Percentiles rank a stretch among this genome's conserved stretches.
phyloP scores from a whole-genome alignment of 1,284 basidiomycete species.

The Volvariella surrecta region DNA sequence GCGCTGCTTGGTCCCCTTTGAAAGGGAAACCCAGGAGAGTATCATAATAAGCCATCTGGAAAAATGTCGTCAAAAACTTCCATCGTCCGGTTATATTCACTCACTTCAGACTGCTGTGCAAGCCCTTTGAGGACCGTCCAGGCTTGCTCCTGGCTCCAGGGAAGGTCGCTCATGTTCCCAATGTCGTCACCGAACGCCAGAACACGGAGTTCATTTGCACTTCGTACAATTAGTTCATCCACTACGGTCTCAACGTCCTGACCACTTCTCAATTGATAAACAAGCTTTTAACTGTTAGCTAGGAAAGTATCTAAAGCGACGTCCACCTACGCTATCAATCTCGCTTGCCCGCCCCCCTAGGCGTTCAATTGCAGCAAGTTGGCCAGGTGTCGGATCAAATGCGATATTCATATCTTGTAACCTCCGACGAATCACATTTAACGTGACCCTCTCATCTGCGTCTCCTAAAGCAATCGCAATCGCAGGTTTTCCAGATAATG shows the following conservation, averaged over 20 bases:
- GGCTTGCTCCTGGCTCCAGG: constrained; percentile 85
- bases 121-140: constrained; percentile 81
- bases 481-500: constrained; percentile 82
- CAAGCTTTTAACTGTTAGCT: constrained; percentile 39
- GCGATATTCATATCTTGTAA: constrained; percentile 48
- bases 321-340: constrained; percentile 60
- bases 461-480: constrained; percentile 75
- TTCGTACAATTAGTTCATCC: constrained; percentile 79
- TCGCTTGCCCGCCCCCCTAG: constrained; percentile 87
- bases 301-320: constrained; percentile 3
- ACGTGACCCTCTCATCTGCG: constrained; percentile 75
- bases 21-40: constrained; percentile 82
- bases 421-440: constrained; percentile 79
- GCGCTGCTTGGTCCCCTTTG: constrained; percentile 79
- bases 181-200: constrained; percentile 88
- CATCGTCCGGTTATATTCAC: too few species aligned
- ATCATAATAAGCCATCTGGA: constrained; percentile 75
- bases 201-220: constrained; percentile 82
- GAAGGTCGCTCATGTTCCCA: constrained; percentile 75
- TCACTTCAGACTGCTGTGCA: constrained; percentile 62
- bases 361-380: constrained; percentile 53
- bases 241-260: constrained; percentile 73
- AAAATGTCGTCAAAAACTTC: too few species aligned
- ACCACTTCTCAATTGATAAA: constrained; percentile 80
- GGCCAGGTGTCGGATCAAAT: constrained; percentile 33